Evolutionary conservation across 108 stramenopile genomes (phyloP).

Genomic region (Skeletonema menzelii): DNA sequence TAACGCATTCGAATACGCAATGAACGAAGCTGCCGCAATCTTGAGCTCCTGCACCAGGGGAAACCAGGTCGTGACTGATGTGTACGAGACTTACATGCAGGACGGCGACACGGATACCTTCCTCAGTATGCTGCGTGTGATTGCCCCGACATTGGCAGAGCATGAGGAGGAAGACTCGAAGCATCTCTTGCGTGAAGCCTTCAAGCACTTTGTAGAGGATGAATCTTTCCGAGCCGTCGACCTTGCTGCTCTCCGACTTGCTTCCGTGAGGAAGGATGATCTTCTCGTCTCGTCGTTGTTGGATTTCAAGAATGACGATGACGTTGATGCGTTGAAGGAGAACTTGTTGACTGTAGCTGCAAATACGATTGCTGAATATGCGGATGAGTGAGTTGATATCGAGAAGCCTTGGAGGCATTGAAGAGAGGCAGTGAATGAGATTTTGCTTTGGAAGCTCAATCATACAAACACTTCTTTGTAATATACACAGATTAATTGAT

Average conservation of each 20-base stretch:
- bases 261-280: conserved; percentile 42
- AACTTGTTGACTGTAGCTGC: neutral
- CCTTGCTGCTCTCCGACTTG: conserved; percentile 38
- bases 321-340: neutral
- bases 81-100: conserved; percentile 35
- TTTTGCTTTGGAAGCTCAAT: neutral
- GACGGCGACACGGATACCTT: conserved; percentile 26
- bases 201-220: conserved; percentile 11
- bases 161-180: neutral
- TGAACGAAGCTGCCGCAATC: conserved; percentile 20
- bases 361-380: neutral
- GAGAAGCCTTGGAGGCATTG: neutral
- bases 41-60: conserved; percentile 18
- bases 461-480: neutral
- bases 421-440: neutral
- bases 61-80: conserved; percentile 12
- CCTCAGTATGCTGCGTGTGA: conserved; percentile 3
- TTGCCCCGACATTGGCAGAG: neutral
- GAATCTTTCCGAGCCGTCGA: conserved; percentile 18
- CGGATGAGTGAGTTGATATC: neutral
- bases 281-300: conserved; percentile 29
- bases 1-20: neutral
- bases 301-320: neutral
- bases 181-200: neutral
- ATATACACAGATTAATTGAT: neutral